These are phyloP conservation scores for Populus hybrid DNA, from an alignment of 441 rosid genomes.

Conservation along the genomic window DNA sequence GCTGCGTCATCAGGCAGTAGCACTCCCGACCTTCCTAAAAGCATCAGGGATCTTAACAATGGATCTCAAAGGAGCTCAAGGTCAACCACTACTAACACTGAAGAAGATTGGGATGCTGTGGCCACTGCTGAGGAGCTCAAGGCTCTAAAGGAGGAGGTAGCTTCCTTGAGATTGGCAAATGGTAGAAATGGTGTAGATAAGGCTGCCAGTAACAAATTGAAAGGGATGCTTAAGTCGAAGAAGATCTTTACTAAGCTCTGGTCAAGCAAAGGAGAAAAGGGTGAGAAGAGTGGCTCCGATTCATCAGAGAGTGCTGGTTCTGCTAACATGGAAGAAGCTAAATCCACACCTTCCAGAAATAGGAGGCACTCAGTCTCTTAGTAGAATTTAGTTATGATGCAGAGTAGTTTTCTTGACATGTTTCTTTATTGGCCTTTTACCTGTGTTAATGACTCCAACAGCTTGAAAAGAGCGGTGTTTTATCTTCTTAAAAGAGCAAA, in stretches of 20 bases:
- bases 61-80: slow-evolving; percentile 62
- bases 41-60: slow-evolving; percentile 49
- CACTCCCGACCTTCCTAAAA: slow-evolving; percentile 68
- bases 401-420: slow-evolving; percentile 3
- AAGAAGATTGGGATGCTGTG: slow-evolving; percentile 79
- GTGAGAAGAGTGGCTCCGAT: slow-evolving; percentile 62
- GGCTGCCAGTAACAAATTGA: slow-evolving; percentile 52
- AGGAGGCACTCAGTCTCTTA: slow-evolving; percentile 72
- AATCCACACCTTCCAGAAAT: slow-evolving; percentile 61
- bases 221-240: slow-evolving; percentile 65
- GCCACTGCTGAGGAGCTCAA: slow-evolving; percentile 68
- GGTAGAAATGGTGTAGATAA: slow-evolving; percentile 29
- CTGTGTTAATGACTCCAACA: slow-evolving; percentile 6
- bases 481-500: slow-evolving; percentile 18
- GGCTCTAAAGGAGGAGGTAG: slow-evolving; percentile 63
- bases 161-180: slow-evolving; percentile 45
- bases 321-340: slow-evolving; percentile 41
- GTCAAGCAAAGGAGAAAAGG: slow-evolving; percentile 50
- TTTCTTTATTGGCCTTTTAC: not conserved
- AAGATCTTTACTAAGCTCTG: slow-evolving; percentile 47
- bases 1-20: slow-evolving; percentile 74
- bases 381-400: slow-evolving; percentile 9
- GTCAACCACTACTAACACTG: slow-evolving; percentile 53
- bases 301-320: slow-evolving; percentile 71
- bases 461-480: slow-evolving; percentile 19